These are phyloP conservation scores for Penicillium roqueforti DNA, from an alignment of 495 filamentous ascomycete species.

Conservation along the genomic window DNA sequence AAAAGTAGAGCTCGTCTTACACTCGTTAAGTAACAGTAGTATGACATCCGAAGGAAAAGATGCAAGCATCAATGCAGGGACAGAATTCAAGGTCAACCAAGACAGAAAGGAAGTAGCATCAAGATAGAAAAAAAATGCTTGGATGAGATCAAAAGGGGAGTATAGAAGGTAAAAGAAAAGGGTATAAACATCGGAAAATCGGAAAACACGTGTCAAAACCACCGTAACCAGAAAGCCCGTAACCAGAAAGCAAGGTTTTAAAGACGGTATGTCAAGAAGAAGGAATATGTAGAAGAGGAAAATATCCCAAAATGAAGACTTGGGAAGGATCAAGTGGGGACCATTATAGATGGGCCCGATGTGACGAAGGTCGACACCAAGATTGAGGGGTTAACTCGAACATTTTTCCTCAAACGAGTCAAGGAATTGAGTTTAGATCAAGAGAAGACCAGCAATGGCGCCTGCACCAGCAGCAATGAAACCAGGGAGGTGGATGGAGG, in stretches of 20 bases:
- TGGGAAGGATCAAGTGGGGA: background rate
- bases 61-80: slow-evolving; percentile 12
- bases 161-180: slow-evolving; percentile 17
- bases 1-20: slow-evolving; percentile 10
- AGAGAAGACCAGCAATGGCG: slow-evolving; percentile 41
- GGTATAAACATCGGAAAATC: slow-evolving; percentile 32
- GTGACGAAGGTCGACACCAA: background rate
- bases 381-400: slow-evolving; percentile 10
- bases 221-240: slow-evolving; percentile 17
- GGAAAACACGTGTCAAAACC: slow-evolving; percentile 24
- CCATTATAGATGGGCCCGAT: slow-evolving; percentile 10
- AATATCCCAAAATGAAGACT: slow-evolving; percentile 6
- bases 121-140: slow-evolving; percentile 11
- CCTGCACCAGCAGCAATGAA: slow-evolving; percentile 36
- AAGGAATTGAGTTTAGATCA: slow-evolving; percentile 31
- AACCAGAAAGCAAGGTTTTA: background rate
- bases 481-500: slow-evolving; percentile 32
- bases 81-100: slow-evolving; percentile 13
- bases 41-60: slow-evolving; percentile 9
- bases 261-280: slow-evolving; percentile 10
- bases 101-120: slow-evolving; percentile 6
- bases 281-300: slow-evolving; percentile 20
- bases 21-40: slow-evolving; percentile 11
- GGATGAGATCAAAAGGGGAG: slow-evolving; percentile 14
- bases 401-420: background rate